phyloP scores from a whole-genome alignment of 306 rosid species.

The Cicer yamashitae region DNA sequence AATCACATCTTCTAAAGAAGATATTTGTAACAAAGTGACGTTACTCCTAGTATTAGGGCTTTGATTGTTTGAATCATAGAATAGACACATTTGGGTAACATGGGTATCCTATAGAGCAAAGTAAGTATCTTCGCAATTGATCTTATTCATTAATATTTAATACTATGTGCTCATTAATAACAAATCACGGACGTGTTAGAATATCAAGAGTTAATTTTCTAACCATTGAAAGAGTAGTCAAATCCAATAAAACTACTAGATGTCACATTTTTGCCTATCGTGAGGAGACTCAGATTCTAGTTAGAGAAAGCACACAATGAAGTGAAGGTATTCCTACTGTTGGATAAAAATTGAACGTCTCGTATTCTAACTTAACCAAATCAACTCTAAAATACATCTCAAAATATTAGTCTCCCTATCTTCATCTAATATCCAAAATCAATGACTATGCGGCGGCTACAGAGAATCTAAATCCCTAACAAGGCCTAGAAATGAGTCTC shows the following conservation, averaged over 20 bases:
- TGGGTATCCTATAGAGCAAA: not conserved
- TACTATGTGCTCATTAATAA: not conserved
- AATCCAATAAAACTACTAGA: not conserved
- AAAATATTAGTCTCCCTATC: not conserved
- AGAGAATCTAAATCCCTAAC: not conserved
- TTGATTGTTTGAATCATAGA: not conserved
- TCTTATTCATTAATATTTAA: not conserved
- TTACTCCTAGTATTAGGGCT: not conserved
- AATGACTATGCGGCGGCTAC: not conserved
- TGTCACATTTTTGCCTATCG: not conserved
- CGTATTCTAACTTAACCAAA: not conserved
- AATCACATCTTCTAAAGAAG: not conserved
- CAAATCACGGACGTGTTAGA: not conserved
- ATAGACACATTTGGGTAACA: not conserved
- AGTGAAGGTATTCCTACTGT: not conserved
- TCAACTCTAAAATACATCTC: not conserved
- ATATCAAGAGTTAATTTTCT: not conserved
- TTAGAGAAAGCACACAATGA: not conserved
- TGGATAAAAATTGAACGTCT: not conserved
- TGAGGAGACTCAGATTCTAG: not conserved
- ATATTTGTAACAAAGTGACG: not conserved
- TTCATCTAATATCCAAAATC: not conserved
- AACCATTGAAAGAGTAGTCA: not conserved
- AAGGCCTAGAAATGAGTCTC: not conserved
- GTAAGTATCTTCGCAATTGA: not conserved